These are phyloP conservation scores for Tetrahymena elliotti DNA, from an alignment of 73 alveolate genomes.

Conservation along the genomic window DNA sequence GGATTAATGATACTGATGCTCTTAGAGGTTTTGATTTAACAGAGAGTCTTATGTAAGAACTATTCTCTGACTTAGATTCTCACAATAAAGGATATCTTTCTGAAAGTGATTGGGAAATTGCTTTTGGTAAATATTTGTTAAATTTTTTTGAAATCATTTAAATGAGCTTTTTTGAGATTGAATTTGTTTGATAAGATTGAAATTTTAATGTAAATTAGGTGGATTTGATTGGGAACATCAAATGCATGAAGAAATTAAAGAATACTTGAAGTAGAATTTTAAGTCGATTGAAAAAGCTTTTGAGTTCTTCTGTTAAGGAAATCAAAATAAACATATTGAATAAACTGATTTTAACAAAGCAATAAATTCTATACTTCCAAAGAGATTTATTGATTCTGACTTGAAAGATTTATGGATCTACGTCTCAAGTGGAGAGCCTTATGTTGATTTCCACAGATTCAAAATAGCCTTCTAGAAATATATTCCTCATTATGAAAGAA, in stretches of 20 bases:
- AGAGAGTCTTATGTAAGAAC: constrained; percentile 44
- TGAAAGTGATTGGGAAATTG: constrained; percentile 61
- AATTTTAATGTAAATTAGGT: not conserved
- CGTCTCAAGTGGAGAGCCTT: constrained; percentile 36
- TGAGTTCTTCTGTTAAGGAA: constrained; percentile 52
- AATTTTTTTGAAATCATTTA: not conserved
- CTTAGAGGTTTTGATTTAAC: constrained; percentile 79
- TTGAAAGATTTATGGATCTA: constrained; percentile 45
- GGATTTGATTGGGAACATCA: constrained; percentile 45
- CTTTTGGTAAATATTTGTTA: constrained; percentile 41
- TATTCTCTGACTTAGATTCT: constrained; percentile 72
- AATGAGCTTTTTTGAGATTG: no score
- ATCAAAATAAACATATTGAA: constrained; percentile 6
- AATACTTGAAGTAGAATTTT: constrained; percentile 52
- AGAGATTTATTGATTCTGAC: constrained; percentile 50
- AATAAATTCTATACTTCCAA: constrained; percentile 45
- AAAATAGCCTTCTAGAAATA: constrained; percentile 2
- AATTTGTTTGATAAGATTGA: not conserved
- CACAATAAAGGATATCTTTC: constrained; percentile 79
- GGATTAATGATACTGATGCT: constrained; percentile 52
- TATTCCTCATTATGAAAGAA: constrained; percentile 8
- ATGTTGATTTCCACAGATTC: not conserved
- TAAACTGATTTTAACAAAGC: constrained; percentile 47
- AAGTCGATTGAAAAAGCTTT: constrained; percentile 56
- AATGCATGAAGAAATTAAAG: constrained; percentile 56